Conservation (phyloP, 345 rosid species). For the Brassica juncea region DNA sequence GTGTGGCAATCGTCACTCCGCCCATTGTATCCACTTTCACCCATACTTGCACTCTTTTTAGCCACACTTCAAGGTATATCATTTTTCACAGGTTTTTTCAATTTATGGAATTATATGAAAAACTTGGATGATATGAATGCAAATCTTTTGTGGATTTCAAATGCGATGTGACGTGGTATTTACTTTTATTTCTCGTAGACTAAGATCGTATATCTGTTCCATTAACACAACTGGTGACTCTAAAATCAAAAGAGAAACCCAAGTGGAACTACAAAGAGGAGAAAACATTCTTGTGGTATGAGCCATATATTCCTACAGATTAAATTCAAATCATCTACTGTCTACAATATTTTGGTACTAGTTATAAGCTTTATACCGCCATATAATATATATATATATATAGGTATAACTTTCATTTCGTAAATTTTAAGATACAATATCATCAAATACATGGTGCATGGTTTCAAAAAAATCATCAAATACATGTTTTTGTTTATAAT, state of each 20-base stretch:
- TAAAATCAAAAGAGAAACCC: background rate
- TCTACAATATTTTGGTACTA: background rate
- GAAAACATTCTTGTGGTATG: background rate
- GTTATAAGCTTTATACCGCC: background rate
- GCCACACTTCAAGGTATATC: slow-evolving; percentile 1
- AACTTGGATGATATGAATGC: background rate
- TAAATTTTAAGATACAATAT: background rate
- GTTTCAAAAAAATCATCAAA: background rate
- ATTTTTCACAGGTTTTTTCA: background rate
- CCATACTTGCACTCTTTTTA: slow-evolving; percentile 9
- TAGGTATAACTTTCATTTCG: background rate
- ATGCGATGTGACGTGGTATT: slow-evolving; percentile 16
- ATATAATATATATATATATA: background rate
- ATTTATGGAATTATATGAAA: background rate
- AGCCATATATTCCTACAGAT: slow-evolving; percentile 5
- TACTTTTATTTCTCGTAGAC: background rate
- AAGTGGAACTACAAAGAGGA: slow-evolving; percentile 11
- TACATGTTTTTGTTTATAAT: background rate
- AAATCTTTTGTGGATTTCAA: slow-evolving; percentile 9
- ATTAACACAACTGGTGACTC: background rate
- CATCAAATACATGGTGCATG: background rate
- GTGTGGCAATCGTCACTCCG: slow-evolving; percentile 2
- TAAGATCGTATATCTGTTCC: background rate
- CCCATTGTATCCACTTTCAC: slow-evolving; percentile 16
- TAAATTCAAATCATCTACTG: background rate